A percentile compares a stretch with the other conserved stretches of the same genome.
Conservation (phyloP, 2,329 filamentous ascomycete genomes). For the Bisporella sp. region DNA sequence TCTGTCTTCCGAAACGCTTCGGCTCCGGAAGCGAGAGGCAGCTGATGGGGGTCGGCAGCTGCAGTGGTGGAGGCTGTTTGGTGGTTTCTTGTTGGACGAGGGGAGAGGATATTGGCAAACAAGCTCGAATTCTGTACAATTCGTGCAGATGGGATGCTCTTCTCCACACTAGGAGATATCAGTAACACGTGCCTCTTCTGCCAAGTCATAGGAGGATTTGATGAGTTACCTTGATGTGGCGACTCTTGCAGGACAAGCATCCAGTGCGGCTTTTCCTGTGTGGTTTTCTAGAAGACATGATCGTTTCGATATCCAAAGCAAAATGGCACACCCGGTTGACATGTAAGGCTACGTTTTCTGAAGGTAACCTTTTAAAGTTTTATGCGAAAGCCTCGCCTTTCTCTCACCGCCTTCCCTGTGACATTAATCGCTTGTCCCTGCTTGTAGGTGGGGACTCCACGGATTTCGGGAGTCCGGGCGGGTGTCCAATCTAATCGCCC, state of each 20-base stretch:
- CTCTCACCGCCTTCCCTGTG: no score
- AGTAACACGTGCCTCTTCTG: neutral
- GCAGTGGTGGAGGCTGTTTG: neutral
- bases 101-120: neutral
- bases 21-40: neutral
- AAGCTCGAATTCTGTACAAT: constrained; percentile 2
- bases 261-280: constrained; percentile 6
- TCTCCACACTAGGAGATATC: constrained; percentile 4
- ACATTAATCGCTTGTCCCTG: no score
- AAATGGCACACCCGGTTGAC: no score
- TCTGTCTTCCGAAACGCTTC: neutral
- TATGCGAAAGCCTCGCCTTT: no score
- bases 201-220: neutral
- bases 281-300: constrained; percentile 7
- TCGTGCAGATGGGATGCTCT: constrained; percentile 3
- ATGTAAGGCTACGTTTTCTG: no score
- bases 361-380: no score
- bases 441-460: no score
- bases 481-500: no score
- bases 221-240: constrained; percentile 7
- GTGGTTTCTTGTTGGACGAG: neutral
- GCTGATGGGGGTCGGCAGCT: neutral
- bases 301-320: no score
- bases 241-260: constrained; percentile 6
- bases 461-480: no score